Percentiles rank a stretch among this genome's conserved stretches.
These are phyloP conservation scores for Echeveria elegans DNA, from an alignment of 164 flowering plant species.

Conservation along the genomic window DNA sequence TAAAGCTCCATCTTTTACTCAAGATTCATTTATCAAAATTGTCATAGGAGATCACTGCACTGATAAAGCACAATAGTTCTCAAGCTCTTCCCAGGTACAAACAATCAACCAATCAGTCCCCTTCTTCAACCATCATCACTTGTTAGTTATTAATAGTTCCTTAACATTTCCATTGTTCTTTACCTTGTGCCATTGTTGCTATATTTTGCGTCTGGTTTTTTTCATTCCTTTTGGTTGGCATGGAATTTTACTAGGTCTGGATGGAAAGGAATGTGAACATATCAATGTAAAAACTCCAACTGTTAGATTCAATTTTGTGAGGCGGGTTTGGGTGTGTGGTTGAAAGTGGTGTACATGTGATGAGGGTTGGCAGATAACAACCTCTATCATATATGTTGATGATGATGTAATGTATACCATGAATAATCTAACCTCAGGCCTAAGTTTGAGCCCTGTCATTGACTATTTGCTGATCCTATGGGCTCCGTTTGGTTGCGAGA, in stretches of 20 bases:
- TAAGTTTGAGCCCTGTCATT: no score
- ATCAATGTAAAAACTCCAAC: background rate
- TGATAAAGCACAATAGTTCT: conserved; percentile 19
- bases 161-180: background rate
- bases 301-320: background rate
- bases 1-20: background rate
- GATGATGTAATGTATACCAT: background rate
- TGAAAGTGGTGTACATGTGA: background rate
- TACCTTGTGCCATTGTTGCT: background rate
- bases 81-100: conserved; percentile 23
- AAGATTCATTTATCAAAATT: conserved; percentile 11
- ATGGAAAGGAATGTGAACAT: background rate
- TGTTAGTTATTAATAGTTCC: background rate
- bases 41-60: conserved; percentile 5
- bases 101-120: background rate
- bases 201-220: background rate
- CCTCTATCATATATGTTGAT: background rate
- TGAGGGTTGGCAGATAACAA: background rate
- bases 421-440: no score
- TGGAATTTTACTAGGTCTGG: background rate
- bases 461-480: no score
- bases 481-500: no score
- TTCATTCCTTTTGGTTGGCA: background rate
- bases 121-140: background rate
- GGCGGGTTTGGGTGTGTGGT: background rate